Percentiles rank a stretch among this genome's conserved stretches.
phyloP scores from a whole-genome alignment of 2,329 filamentous ascomycete genomes.

The Diaporthe sp. region DNA sequence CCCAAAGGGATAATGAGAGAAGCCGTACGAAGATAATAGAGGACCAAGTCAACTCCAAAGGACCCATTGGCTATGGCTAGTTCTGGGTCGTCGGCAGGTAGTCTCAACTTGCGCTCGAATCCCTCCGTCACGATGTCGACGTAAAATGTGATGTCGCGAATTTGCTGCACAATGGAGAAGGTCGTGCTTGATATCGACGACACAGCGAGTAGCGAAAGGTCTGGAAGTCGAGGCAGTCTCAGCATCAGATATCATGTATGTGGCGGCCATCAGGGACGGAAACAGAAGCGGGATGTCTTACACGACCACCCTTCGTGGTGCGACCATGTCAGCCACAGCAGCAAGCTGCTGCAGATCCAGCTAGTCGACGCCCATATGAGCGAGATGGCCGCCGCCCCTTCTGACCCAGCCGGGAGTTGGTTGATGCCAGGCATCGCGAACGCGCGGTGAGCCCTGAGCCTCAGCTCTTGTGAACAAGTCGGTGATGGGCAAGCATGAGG shows the following conservation, averaged over 20 bases:
- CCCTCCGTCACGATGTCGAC: constrained; percentile 41
- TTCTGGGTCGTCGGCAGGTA: constrained; percentile 44
- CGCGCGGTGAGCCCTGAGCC: constrained; percentile 28
- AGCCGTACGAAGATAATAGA: constrained; percentile 47
- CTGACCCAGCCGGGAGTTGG: constrained; percentile 39
- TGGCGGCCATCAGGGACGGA: background rate
- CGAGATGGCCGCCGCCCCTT: constrained; percentile 38
- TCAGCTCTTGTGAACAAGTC: constrained; percentile 11
- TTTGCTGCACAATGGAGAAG: constrained; percentile 47
- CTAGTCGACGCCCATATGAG: constrained; percentile 36
- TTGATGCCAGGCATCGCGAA: constrained; percentile 41
- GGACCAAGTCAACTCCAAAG: constrained; percentile 44
- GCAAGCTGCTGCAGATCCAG: constrained; percentile 39
- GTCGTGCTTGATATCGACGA: constrained; percentile 45
- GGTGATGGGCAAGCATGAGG: constrained; percentile 1
- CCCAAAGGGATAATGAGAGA: background rate
- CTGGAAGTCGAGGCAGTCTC: constrained; percentile 34
- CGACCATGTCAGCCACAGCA: constrained; percentile 47
- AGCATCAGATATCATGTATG: background rate
- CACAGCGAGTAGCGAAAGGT: constrained; percentile 45
- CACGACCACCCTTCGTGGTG: constrained; percentile 47
- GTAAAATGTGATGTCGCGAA: constrained; percentile 44
- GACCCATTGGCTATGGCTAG: constrained; percentile 46
- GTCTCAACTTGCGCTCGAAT: constrained; percentile 41
- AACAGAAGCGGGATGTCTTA: constrained; percentile 39